Percentiles rank a stretch among this genome's conserved stretches.
These are phyloP conservation scores for Aspergillus clavatus DNA, from an alignment of 2,329 filamentous ascomycete species.

Conservation along the genomic window DNA sequence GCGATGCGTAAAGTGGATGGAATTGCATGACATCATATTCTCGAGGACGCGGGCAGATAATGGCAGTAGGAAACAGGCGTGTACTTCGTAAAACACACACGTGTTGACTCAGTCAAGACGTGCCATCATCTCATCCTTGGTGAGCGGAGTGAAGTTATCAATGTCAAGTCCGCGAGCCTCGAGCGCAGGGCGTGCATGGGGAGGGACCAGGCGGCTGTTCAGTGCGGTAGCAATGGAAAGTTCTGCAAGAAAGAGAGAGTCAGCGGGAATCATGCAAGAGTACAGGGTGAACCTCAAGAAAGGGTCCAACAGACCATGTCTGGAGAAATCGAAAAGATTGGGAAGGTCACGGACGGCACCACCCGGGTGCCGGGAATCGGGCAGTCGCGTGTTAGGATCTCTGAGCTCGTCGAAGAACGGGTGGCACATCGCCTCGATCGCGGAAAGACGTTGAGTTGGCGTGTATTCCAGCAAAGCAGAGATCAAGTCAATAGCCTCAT, in stretches of 20 bases:
- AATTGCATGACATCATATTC: constrained; percentile 27
- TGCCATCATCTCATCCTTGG: constrained; percentile 95
- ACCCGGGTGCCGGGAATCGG: constrained; percentile 86
- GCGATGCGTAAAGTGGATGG: constrained; percentile 30
- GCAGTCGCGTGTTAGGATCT: constrained; percentile 83
- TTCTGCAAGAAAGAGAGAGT: constrained; percentile 53
- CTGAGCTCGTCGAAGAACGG: constrained; percentile 97
- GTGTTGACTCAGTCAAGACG: constrained; percentile 74
- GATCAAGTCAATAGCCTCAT: constrained; percentile 90
- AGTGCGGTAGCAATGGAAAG: constrained; percentile 88
- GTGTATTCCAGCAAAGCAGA: constrained; percentile 93
- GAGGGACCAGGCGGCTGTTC: constrained; percentile 82
- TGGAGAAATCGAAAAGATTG: constrained; percentile 85
- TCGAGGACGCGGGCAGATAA: constrained; percentile 28
- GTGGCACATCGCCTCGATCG: constrained; percentile 95
- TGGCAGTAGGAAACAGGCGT: constrained; percentile 35
- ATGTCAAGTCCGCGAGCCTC: constrained; percentile 79
- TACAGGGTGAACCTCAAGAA: background rate
- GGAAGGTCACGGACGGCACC: constrained; percentile 77
- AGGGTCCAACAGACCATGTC: constrained; percentile 58
- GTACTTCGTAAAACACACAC: constrained; percentile 32
- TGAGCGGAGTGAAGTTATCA: constrained; percentile 85
- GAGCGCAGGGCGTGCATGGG: constrained; percentile 71
- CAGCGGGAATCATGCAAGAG: background rate
- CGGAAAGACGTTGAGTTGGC: constrained; percentile 86